Conservation (phyloP, 2,329 filamentous ascomycete species). For the Huntiella omanensis region DNA sequence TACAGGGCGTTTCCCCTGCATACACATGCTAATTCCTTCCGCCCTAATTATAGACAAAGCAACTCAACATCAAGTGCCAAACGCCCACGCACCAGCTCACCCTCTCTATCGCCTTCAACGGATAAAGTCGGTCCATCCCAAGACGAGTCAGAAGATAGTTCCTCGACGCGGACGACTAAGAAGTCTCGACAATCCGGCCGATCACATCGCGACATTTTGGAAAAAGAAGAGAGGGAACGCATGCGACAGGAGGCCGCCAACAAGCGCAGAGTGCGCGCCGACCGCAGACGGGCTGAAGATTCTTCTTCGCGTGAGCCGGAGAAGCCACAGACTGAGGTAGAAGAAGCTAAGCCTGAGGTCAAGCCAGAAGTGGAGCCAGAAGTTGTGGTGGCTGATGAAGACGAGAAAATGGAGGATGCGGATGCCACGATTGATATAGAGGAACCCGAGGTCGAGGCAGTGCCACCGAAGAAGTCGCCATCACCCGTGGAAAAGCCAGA, state of each 20-base stretch:
- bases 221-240: slow-evolving; percentile 56
- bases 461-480: not conserved
- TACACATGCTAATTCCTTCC: too few species aligned
- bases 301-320: slow-evolving; percentile 17
- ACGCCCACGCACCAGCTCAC: slow-evolving; percentile 65
- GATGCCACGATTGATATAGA: not conserved
- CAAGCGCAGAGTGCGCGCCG: slow-evolving; percentile 65
- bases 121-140: slow-evolving; percentile 29
- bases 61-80: slow-evolving; percentile 33
- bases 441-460: not conserved
- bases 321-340: slow-evolving; percentile 18
- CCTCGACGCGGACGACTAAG: slow-evolving; percentile 31
- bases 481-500: too few species aligned
- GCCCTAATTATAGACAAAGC: too few species aligned
- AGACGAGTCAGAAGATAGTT: slow-evolving; percentile 57
- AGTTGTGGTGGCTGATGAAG: not conserved
- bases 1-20: too few species aligned
- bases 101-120: slow-evolving; percentile 39
- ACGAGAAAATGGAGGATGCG: not conserved
- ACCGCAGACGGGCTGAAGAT: slow-evolving; percentile 69
- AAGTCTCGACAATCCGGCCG: slow-evolving; percentile 39
- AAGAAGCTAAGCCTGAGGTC: not conserved
- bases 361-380: not conserved
- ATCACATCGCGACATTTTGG: slow-evolving; percentile 41
- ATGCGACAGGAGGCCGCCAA: slow-evolving; percentile 56